phyloP scores from a whole-genome alignment of 2,329 filamentous ascomycete species.

The Trichoderma koningiopsis region DNA sequence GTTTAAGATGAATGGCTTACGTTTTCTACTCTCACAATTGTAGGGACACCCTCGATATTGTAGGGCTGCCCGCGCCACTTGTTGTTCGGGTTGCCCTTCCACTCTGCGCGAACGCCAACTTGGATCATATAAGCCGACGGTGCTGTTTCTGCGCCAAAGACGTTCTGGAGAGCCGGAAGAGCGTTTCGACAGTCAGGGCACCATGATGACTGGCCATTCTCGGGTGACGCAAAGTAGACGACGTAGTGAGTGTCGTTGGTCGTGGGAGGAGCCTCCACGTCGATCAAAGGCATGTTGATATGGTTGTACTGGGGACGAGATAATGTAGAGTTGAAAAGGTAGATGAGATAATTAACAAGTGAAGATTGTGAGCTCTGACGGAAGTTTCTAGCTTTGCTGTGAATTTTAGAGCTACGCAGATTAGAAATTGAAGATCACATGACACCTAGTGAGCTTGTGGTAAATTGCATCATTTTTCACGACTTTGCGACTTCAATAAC shows the following conservation, averaged over 20 bases:
- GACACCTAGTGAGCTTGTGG: neutral
- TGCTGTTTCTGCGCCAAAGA: slow-evolving; percentile 32
- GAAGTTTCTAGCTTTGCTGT: neutral
- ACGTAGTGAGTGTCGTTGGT: slow-evolving; percentile 35
- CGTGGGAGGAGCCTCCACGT: slow-evolving; percentile 33
- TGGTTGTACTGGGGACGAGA: too few relatives aligned
- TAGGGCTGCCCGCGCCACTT: slow-evolving; percentile 35
- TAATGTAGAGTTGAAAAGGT: neutral
- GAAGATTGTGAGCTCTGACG: neutral
- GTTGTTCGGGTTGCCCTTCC: slow-evolving; percentile 33
- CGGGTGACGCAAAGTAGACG: slow-evolving; percentile 35
- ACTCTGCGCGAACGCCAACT: slow-evolving; percentile 31
- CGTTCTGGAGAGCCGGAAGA: slow-evolving; percentile 31
- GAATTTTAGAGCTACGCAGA: neutral
- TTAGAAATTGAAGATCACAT: slow-evolving; percentile 23
- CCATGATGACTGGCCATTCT: slow-evolving; percentile 35
- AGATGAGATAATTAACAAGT: neutral
- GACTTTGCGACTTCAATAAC: neutral
- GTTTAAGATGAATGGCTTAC: slow-evolving; percentile 23
- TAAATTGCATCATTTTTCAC: slow-evolving; percentile 23
- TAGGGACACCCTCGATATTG: slow-evolving; percentile 35
- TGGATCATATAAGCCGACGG: slow-evolving; percentile 34
- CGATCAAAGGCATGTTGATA: slow-evolving; percentile 35
- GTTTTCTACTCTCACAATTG: slow-evolving; percentile 33
- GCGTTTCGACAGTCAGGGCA: slow-evolving; percentile 36